Percentiles rank a stretch among this genome's conserved stretches.
Evolutionary conservation across 768 basidiomycete genomes (phyloP).

Genomic region (Termitomyces sp.): DNA sequence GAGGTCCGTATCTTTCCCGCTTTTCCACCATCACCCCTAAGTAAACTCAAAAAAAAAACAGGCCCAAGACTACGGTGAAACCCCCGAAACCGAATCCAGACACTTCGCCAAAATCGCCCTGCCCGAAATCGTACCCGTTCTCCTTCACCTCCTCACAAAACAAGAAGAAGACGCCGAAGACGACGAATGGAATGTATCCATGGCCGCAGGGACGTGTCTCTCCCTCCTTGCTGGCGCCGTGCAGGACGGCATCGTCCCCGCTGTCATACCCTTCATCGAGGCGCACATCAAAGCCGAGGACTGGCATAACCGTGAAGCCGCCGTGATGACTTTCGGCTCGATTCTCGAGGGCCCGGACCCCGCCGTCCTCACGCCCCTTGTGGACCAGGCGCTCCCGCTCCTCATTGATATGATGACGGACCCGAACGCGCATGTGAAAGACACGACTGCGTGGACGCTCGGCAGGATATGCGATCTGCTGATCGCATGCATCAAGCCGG

Average conservation of each 20-base stretch:
- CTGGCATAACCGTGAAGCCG: constrained; percentile 96
- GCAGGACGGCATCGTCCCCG: constrained; percentile 84
- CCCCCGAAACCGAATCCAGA: constrained; percentile 80
- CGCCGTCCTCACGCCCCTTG: constrained; percentile 80
- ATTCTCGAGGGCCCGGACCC: constrained; percentile 97
- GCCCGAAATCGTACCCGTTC: constrained; percentile 91
- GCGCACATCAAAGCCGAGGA: constrained; percentile 88
- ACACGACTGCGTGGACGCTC: constrained; percentile 97
- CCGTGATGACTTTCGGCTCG: constrained; percentile 97
- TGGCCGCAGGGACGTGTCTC: constrained; percentile 94
- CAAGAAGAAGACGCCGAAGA: constrained; percentile 98
- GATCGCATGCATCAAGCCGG: constrained; percentile 82
- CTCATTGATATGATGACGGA: constrained; percentile 97
- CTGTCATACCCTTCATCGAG: constrained; percentile 97
- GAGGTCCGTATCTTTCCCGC: constrained; percentile 52
- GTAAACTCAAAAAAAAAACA: constrained; percentile 22
- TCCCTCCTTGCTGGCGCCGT: constrained; percentile 87
- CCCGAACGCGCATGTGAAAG: constrained; percentile 81
- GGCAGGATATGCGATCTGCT: constrained; percentile 92
- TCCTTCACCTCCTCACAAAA: constrained; percentile 81
- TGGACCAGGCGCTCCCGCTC: constrained; percentile 89
- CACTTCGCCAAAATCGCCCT: constrained; percentile 94
- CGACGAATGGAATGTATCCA: constrained; percentile 98
- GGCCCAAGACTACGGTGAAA: constrained; percentile 89
- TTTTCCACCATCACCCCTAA: neutral